phyloP scores from a whole-genome alignment of 768 basidiomycete species.

The Leccinum imitatum region DNA sequence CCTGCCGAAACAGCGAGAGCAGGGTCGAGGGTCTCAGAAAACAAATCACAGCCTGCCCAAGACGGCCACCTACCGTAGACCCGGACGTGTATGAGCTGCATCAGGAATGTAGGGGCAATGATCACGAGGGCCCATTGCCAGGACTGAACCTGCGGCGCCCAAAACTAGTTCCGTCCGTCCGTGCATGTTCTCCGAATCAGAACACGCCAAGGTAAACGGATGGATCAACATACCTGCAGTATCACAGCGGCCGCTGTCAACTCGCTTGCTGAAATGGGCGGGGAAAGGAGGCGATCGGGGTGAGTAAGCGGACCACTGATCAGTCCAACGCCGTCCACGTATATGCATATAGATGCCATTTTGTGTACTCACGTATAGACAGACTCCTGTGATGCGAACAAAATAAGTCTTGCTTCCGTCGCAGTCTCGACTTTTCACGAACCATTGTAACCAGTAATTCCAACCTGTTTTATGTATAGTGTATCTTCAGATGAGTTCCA shows the following conservation, averaged over 20 bases:
- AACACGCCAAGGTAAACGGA: neutral
- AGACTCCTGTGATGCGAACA: slow-evolving; percentile 34
- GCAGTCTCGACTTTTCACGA: slow-evolving; percentile 3
- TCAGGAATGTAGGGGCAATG: slow-evolving; percentile 49
- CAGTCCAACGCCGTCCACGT: neutral
- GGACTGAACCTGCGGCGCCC: slow-evolving; percentile 46
- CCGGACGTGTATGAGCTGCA: slow-evolving; percentile 56
- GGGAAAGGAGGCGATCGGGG: neutral
- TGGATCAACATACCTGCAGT: slow-evolving; percentile 35
- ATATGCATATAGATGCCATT: neutral
- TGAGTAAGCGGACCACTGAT: neutral
- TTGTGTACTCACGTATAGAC: slow-evolving; percentile 36
- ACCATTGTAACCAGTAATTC: slow-evolving; percentile 59
- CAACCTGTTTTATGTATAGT: slow-evolving; percentile 36
- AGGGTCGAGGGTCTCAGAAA: neutral
- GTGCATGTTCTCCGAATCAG: neutral
- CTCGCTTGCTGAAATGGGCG: slow-evolving; percentile 46
- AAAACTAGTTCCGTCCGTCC: slow-evolving; percentile 30
- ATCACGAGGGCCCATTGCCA: slow-evolving; percentile 61
- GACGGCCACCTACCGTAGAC: slow-evolving; percentile 45
- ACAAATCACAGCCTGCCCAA: neutral
- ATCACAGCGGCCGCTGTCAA: slow-evolving; percentile 58
- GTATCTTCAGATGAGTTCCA: neutral
- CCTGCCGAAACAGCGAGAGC: slow-evolving; percentile 32
- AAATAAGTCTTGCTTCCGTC: neutral